phyloP scores from a whole-genome alignment of 2,329 filamentous ascomycete species.

The Alternaria infectoria region DNA sequence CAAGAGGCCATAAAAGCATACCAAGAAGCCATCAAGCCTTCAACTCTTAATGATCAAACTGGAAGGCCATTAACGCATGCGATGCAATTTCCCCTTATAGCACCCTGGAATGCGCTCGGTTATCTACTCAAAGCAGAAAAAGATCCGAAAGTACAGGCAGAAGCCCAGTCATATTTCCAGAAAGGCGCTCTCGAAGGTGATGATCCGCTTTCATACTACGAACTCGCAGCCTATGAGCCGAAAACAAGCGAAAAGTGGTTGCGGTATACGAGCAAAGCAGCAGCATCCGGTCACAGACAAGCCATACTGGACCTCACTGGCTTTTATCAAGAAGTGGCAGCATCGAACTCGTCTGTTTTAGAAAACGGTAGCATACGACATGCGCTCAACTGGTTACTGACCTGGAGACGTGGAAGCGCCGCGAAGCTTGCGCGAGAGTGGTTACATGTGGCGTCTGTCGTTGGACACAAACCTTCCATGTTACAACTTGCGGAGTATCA shows the following conservation, averaged over 20 bases:
- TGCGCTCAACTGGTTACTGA: constrained; percentile 32
- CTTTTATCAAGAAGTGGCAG: constrained; percentile 50
- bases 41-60: constrained; percentile 18
- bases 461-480: constrained; percentile 39
- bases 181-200: constrained; percentile 49
- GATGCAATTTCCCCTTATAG: constrained; percentile 31
- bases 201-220: constrained; percentile 53
- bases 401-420: constrained; percentile 23
- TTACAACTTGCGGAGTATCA: constrained; percentile 31
- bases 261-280: constrained; percentile 54
- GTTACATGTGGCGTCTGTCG: constrained; percentile 33
- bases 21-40: constrained; percentile 26
- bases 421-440: constrained; percentile 37
- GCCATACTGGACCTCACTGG: constrained; percentile 48
- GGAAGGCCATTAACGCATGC: constrained; percentile 22
- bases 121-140: constrained; percentile 25
- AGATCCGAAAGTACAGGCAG: constrained; percentile 16
- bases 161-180: constrained; percentile 41
- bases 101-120: constrained; percentile 43
- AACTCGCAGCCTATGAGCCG: constrained; percentile 39
- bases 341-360: constrained; percentile 11
- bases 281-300: constrained; percentile 47
- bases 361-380: constrained; percentile 16
- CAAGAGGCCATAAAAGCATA: constrained; percentile 29
- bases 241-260: constrained; percentile 48